Conservation (phyloP, 306 rosid genomes). For the Pyrus pyrifolia region DNA sequence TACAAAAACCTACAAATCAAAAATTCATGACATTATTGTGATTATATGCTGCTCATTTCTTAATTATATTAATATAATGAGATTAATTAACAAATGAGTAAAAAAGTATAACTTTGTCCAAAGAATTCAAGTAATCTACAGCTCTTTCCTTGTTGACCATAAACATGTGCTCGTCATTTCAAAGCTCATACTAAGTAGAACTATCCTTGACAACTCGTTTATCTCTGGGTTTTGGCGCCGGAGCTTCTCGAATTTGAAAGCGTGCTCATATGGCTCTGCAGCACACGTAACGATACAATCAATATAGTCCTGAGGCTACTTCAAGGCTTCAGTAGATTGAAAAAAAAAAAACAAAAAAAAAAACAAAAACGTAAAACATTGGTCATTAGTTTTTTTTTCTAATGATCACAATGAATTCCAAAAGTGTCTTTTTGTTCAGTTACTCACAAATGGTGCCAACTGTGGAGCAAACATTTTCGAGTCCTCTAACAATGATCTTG, state of each 20-base stretch:
- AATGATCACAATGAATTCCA: too few species aligned
- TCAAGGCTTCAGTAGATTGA: too few species aligned
- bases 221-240: slow-evolving; percentile 87
- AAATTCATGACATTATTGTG: background rate
- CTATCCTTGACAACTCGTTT: slow-evolving; percentile 74
- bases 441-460: too few species aligned
- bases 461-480: too few species aligned
- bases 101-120: slow-evolving; percentile 49
- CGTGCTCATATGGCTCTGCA: slow-evolving; percentile 77
- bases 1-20: slow-evolving; percentile 49
- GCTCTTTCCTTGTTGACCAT: slow-evolving; percentile 82
- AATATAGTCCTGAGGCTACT: background rate
- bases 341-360: too few species aligned
- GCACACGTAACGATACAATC: background rate
- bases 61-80: background rate
- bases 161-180: slow-evolving; percentile 77
- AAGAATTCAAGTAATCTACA: slow-evolving; percentile 78
- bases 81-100: background rate
- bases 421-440: too few species aligned
- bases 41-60: background rate
- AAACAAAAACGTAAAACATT: too few species aligned
- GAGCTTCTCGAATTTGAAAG: slow-evolving; percentile 64
- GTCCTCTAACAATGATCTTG: too few species aligned
- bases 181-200: slow-evolving; percentile 55
- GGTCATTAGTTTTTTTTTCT: too few species aligned